Evolutionary conservation across 768 basidiomycete species (phyloP).

Genomic region (Hypholoma fasciculare): DNA sequence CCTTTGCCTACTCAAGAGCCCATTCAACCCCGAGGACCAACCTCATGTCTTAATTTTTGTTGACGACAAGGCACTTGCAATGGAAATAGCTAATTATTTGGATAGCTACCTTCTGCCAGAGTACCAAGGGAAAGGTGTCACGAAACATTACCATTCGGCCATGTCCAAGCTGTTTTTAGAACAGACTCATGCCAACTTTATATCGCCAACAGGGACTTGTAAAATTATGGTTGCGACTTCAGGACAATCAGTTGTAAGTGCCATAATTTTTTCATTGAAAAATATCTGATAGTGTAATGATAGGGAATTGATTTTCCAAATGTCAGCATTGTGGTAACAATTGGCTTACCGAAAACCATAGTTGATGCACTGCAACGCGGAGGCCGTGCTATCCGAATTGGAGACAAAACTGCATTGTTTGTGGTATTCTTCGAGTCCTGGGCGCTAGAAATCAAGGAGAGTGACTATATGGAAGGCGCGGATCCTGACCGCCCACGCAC

Average conservation of each 20-base stretch:
- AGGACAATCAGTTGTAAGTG: slow-evolving; percentile 12
- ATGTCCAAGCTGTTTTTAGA: slow-evolving; percentile 28
- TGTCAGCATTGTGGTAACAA: slow-evolving; percentile 19
- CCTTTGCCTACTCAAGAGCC: slow-evolving; percentile 19
- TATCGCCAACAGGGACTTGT: slow-evolving; percentile 11
- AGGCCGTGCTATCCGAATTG: slow-evolving; percentile 14
- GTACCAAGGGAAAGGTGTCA: slow-evolving; percentile 11
- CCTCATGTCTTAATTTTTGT: slow-evolving; percentile 19
- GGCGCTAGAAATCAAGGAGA: slow-evolving; percentile 6
- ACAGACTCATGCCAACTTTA: slow-evolving; percentile 16
- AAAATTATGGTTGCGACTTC: slow-evolving; percentile 15
- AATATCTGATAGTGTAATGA: background rate
- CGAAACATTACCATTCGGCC: slow-evolving; percentile 24
- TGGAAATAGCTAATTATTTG: slow-evolving; percentile 1
- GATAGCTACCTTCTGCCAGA: slow-evolving; percentile 10
- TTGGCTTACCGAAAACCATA: slow-evolving; percentile 13
- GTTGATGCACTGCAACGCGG: slow-evolving; percentile 18
- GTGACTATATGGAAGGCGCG: background rate
- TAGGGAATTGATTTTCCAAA: slow-evolving; percentile 24
- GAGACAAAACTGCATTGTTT: slow-evolving; percentile 9
- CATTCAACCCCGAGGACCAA: slow-evolving; percentile 12
- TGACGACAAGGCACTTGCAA: slow-evolving; percentile 6
- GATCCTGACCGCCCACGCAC: slow-evolving; percentile 15
- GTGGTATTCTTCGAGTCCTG: slow-evolving; percentile 17
- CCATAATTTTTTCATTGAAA: too few relatives aligned